Base-by-base conservation (phyloP, 2,329 filamentous ascomycete genomes). In the Epichloe gansuensis region DNA sequence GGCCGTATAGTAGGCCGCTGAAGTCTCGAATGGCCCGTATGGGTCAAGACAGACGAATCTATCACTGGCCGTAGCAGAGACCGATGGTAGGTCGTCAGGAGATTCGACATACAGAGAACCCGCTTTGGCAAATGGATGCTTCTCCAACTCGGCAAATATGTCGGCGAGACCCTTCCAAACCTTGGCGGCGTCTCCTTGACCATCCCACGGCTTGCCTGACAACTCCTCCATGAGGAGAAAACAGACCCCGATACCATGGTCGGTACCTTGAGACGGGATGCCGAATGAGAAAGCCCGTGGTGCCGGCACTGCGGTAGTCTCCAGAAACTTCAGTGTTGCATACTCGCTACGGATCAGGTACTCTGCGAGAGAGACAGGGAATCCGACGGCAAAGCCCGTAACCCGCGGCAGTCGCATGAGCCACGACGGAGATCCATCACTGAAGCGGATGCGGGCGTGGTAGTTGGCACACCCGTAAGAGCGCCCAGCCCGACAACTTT, bases 241-340 rank as follows among this genome's bases (percentile, higher is more conserved):
- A 46, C 58, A 50, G 8, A 64, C 61, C 15, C 56, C 56, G 43
- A 57, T 46, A 8, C 28, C 28, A 1, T 31, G 28, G 39, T 63
- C 58, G 34, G 54, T 51, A 13, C 56, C 59, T n/a, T 56, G 28
- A 31, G 28, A 31, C 28, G 28, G 28, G 28, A 31, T 17, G 15
- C 55, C 50, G 8, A 63, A 0, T 15, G 41, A 31, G 42, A 63
- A 66, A 2, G 56, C 63, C 34, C 56, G 54, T 3, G 63, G 63
- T 9, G 64, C 64, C 2, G 63, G 65, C 4, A 66, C 63, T 2
- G 53, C 46, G 2, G 62, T 65, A 5, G 55, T 61, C 47, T 66
- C 64, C 1, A 68, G 61, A 51, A 66, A 67, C 43, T 65, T 66
- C 21, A 67, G 53, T 0, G 65, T 67, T 3, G 60, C 63, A 42